Base-by-base conservation (phyloP, 2,329 filamentous ascomycete species). In the Aspergillus sp. region DNA sequence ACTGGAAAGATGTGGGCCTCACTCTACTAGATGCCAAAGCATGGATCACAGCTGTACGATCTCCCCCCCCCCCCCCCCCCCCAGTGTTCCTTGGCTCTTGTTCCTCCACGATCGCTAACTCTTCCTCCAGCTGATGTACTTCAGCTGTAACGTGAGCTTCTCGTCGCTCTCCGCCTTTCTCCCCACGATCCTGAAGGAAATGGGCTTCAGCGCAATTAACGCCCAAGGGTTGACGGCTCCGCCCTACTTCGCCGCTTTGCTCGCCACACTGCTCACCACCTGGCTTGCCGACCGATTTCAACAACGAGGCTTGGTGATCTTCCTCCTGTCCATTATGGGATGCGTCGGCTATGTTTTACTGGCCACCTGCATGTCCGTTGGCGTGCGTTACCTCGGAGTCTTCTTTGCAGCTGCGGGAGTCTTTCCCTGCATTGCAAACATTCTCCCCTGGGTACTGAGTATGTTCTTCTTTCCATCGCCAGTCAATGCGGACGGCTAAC, bases 181-280 rank as follows among this genome's bases (percentile, higher is more conserved):
- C 2, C 85, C 85, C 0, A 81, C 82, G 2, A 85, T 88, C 57
- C 72, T 88, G 13, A 71, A 77, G 45, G 76, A 81, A 50, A 88
- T 91, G 84, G 87, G 88, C 9, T 90, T 86, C 70, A 81, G 79
- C 0, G 74, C 79, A 13, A 79, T 89, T 55, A 76, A 84, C 53
- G 85, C 88, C 0, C 88, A 91, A 69, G 88, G 87, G 1, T 78
- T 91, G 11, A 86, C 86, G 0, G 86, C 87, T 0, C 87, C 87
- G 1, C 86, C 87, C 0, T 89, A 87, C 67, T 83, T 90, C 60
- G 69, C 88, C 14, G 80, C 86, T 1, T 89, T 87, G 64, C 60
- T 88, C 11, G 70, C 84, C 19, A 87, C 84, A 42, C 78, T 90
- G 54, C 61, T 64, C 9, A 82, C 81, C 1, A 84, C 85, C 4